Evolutionary conservation across 2,329 filamentous ascomycete species (phyloP), one percentile per base, ranked within the genome.

Genomic region (Fusarium praegraminearum): DNA sequence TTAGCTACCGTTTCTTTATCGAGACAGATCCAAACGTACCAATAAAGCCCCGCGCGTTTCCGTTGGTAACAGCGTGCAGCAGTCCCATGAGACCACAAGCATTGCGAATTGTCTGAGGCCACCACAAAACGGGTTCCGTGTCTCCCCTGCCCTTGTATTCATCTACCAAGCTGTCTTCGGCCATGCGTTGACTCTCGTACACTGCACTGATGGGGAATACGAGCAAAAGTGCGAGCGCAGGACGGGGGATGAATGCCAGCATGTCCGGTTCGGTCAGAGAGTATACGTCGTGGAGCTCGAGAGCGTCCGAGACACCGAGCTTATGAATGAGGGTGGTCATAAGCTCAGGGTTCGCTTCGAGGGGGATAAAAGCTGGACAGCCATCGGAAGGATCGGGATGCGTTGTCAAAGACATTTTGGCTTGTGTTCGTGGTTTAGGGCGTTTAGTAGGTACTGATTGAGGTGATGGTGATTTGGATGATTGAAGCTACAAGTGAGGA

Each of bases 61-160:
- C 94, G 79, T 98, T 99, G 46, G 86, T 86, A 0, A 93, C 88
- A 20, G 91, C 92, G 78, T 98, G 96, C 46, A 98, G 79, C 30
- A 98, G 81, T 0, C 92, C 96, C 83, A 98, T 97, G 45, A 97
- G 82, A 0, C 95, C 95, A 79, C 95, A 98, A 1, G 95, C 93
- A 78, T 98, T 97, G 65, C 92, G 88, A 74, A 98, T 98, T 0
- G 94, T 98, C 83, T 98, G 95, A 73, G 89, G 92, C 85, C 94
- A 98, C 96, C 95, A 99, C 10, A 97, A 76, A 0, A 98, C 93
- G 7, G 93, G 90, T 76, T 98, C 93, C 0, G 75, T 76, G 1
- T 86, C 81, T 2, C 94, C 94, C 20, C 83, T 85, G 44, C 91
- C 91, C 1, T 79, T 77, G 82, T 97, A 97, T 40, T 89, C 87